Evolutionary conservation across 2,329 filamentous ascomycete species (phyloP).

Genomic region (Fusarium sp.): DNA sequence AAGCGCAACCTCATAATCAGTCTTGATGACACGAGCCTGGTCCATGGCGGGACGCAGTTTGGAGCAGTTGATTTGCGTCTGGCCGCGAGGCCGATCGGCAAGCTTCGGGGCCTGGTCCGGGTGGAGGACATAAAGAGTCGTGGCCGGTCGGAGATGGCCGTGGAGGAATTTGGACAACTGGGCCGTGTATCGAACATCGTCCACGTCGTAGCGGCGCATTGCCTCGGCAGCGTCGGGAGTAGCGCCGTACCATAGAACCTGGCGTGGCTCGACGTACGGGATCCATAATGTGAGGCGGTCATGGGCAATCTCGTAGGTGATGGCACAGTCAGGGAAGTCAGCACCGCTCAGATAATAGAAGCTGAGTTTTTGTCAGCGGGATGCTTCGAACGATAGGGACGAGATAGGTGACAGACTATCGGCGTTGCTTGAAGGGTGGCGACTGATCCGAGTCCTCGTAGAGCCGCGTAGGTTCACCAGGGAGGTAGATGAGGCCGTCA

Average conservation of each 20-base stretch:
- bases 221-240: constrained; percentile 75
- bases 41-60: constrained; percentile 82
- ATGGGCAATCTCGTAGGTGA: constrained; percentile 70
- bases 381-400: background rate
- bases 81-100: constrained; percentile 56
- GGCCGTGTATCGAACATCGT: constrained; percentile 75
- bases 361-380: constrained; percentile 52
- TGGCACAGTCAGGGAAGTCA: constrained; percentile 68
- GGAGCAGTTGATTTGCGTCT: constrained; percentile 62
- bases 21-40: constrained; percentile 85
- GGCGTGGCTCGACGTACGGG: constrained; percentile 75
- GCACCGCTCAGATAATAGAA: constrained; percentile 73
- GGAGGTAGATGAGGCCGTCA: constrained; percentile 70
- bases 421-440: constrained; percentile 69
- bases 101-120: constrained; percentile 57
- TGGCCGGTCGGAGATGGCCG: constrained; percentile 59
- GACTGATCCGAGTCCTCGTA: constrained; percentile 74
- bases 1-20: constrained; percentile 86
- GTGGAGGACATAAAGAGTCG: constrained; percentile 63
- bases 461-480: constrained; percentile 65
- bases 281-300: constrained; percentile 82
- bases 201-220: constrained; percentile 75
- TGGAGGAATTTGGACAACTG: constrained; percentile 67
- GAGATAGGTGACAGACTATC: constrained; percentile 65
- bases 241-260: constrained; percentile 76